Evolutionary conservation across 1,139 yeast genomes (phyloP).

Genomic region (Taiozyma onychis): DNA sequence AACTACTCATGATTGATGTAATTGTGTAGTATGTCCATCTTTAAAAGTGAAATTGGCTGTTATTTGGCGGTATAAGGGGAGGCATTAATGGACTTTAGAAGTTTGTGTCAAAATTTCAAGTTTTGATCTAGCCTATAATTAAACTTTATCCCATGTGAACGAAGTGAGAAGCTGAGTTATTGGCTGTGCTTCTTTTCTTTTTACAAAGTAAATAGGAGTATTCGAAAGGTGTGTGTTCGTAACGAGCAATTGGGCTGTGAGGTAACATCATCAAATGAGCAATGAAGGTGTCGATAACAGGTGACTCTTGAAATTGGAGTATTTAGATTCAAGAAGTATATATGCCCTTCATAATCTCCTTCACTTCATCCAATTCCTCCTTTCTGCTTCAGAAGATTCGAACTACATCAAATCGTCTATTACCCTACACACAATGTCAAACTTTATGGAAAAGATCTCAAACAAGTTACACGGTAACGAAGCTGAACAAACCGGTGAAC

Average conservation of each 20-base stretch:
- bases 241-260: not conserved
- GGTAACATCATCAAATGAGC: not conserved
- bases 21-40: not conserved
- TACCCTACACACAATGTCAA: constrained; percentile 14
- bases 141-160: not conserved
- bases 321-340: not conserved
- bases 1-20: not conserved
- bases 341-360: not conserved
- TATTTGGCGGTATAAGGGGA: not conserved
- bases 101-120: not conserved
- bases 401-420: not conserved
- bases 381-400: not conserved
- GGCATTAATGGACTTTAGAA: no score
- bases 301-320: not conserved
- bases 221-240: not conserved
- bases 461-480: constrained; percentile 18
- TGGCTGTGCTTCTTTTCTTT: not conserved
- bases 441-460: constrained; percentile 22
- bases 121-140: not conserved
- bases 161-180: not conserved
- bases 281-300: not conserved
- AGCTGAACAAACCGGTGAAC: constrained; percentile 1
- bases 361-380: not conserved
- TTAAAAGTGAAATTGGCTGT: not conserved
- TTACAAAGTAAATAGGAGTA: not conserved